Evolutionary conservation across 2,329 filamentous ascomycete genomes (phyloP).

Genomic region (Lasiodiplodia hormozganensis): DNA sequence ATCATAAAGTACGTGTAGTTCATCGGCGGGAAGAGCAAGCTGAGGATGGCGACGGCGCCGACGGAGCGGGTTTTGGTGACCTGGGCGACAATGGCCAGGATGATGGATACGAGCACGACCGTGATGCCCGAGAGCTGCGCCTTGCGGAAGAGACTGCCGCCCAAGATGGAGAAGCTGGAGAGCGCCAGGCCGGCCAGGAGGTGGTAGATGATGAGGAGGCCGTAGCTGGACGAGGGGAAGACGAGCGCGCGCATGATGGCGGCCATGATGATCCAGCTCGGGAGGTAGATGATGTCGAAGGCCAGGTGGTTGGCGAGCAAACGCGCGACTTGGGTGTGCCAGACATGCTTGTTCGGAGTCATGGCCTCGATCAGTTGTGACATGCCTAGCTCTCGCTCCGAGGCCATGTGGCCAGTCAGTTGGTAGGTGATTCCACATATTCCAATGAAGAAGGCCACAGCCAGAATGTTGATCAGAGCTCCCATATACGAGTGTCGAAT

Average conservation of each 20-base stretch:
- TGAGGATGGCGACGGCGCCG: constrained; percentile 71
- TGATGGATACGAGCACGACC: constrained; percentile 72
- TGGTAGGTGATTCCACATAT: constrained; percentile 87
- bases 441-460: constrained; percentile 78
- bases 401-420: constrained; percentile 82
- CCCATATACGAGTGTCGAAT: constrained; percentile 76
- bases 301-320: constrained; percentile 80
- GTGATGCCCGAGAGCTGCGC: constrained; percentile 87
- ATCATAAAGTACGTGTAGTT: constrained; percentile 86
- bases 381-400: constrained; percentile 86
- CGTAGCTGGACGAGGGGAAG: constrained; percentile 53
- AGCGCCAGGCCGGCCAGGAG: constrained; percentile 78
- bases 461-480: constrained; percentile 77
- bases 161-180: constrained; percentile 80
- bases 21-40: constrained; percentile 83
- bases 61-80: constrained; percentile 69
- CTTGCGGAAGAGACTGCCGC: constrained; percentile 83
- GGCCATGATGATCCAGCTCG: constrained; percentile 81
- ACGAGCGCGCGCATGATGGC: constrained; percentile 70
- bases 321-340: constrained; percentile 80
- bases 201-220: constrained; percentile 65
- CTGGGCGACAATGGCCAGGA: constrained; percentile 84
- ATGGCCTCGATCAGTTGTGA: constrained; percentile 89
- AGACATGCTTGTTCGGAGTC: constrained; percentile 77
- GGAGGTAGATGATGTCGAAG: constrained; percentile 79